A percentile compares a stretch with the other conserved stretches of the same genome.
Evolutionary conservation across 306 rosid genomes (phyloP).

Genomic region (Quercus berberidifolia): DNA sequence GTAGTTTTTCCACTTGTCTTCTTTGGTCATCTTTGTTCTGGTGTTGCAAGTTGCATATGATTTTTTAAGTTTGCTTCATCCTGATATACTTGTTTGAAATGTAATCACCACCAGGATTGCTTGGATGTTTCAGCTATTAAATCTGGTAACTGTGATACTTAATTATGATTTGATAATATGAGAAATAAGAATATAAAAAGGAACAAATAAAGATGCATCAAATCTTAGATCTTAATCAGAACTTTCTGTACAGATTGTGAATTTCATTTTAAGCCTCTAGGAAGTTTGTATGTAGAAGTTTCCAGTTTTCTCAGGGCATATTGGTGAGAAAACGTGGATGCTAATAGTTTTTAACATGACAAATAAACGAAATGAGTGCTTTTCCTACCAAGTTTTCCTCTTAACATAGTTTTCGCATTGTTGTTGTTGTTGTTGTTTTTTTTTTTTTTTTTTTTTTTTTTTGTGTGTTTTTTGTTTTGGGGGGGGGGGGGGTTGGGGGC

Average conservation of each 20-base stretch:
- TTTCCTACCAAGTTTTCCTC: not conserved
- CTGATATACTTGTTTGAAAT: not conserved
- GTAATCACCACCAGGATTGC: not conserved
- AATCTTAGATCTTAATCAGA: not conserved
- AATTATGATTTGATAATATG: not conserved
- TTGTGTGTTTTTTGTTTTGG: not conserved
- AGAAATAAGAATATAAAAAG: not conserved
- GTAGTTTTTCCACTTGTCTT: constrained; percentile 1
- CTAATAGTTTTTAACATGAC: not conserved
- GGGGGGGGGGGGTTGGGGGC: not conserved
- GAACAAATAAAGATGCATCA: not conserved
- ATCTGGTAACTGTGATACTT: not conserved
- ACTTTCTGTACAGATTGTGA: not conserved
- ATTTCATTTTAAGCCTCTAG: not conserved
- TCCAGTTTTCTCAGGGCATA: not conserved
- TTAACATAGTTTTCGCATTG: too few relatives aligned
- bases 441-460: not conserved
- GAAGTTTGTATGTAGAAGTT: not conserved
- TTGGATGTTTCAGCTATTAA: not conserved
- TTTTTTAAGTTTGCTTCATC: not conserved
- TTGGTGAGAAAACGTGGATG: not conserved
- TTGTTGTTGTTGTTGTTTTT: not conserved
- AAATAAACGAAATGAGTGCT: not conserved
- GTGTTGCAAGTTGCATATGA: not conserved
- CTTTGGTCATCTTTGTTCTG: constrained; percentile 5